Evolutionary conservation across 2,329 filamentous ascomycete species (phyloP).

Genomic region (Cercospora sp.): DNA sequence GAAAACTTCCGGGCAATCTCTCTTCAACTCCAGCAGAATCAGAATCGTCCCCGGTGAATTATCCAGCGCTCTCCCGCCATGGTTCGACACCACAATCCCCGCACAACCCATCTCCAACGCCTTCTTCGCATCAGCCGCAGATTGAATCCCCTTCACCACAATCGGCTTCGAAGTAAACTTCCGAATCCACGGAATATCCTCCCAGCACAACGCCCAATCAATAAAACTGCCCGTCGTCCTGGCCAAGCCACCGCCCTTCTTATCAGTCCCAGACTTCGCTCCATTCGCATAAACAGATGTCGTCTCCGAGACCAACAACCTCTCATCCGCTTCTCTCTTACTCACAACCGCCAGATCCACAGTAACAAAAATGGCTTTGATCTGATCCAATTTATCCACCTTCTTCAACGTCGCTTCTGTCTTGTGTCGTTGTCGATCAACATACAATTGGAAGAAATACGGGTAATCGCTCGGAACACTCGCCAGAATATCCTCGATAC

Average conservation of each 20-base stretch:
- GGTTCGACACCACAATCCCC: slow-evolving; percentile 54
- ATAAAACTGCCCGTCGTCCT: slow-evolving; percentile 59
- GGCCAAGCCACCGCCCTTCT: slow-evolving; percentile 57
- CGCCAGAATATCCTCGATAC: slow-evolving; percentile 37
- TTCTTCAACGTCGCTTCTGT: slow-evolving; percentile 53
- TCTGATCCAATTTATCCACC: slow-evolving; percentile 49
- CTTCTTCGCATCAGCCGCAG: slow-evolving; percentile 45
- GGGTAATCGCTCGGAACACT: slow-evolving; percentile 34
- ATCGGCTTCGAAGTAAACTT: slow-evolving; percentile 51
- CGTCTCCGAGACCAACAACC: slow-evolving; percentile 50
- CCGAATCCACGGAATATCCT: slow-evolving; percentile 50
- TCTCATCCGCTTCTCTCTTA: slow-evolving; percentile 55
- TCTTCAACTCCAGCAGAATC: slow-evolving; percentile 63
- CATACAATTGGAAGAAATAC: slow-evolving; percentile 63
- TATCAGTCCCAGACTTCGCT: slow-evolving; percentile 52
- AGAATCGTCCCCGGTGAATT: slow-evolving; percentile 56
- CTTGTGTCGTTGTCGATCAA: slow-evolving; percentile 57
- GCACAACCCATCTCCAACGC: slow-evolving; percentile 47
- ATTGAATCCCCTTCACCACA: slow-evolving; percentile 49
- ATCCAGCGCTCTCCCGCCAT: slow-evolving; percentile 56
- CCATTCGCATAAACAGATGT: slow-evolving; percentile 67
- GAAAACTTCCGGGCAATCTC: slow-evolving; percentile 62
- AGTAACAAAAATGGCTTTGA: slow-evolving; percentile 60
- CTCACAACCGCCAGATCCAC: slow-evolving; percentile 60
- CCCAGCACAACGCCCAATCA: slow-evolving; percentile 56